Conservation (phyloP, 768 basidiomycete genomes). For the Melanogaster broomeanus region DNA sequence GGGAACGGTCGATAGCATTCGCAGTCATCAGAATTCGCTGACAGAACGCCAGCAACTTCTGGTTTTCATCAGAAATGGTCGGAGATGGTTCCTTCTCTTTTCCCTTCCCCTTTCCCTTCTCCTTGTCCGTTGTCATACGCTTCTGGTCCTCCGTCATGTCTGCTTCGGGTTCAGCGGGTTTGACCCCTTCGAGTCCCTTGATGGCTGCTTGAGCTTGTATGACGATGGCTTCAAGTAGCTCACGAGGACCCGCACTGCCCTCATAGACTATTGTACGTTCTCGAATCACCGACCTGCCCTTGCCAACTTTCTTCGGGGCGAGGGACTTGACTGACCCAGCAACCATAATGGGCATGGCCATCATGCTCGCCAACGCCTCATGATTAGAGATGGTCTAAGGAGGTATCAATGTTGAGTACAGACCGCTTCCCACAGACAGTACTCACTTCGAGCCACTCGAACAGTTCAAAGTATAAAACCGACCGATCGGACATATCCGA, state of each 20-base stretch:
- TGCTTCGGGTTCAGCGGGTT: slow-evolving; percentile 45
- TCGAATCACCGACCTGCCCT: slow-evolving; percentile 54
- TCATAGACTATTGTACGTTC: slow-evolving; percentile 89
- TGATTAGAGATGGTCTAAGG: slow-evolving; percentile 87
- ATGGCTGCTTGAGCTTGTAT: slow-evolving; percentile 93
- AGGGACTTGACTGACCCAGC: slow-evolving; percentile 65
- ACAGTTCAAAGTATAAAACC: slow-evolving; percentile 82
- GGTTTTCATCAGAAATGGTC: slow-evolving; percentile 67
- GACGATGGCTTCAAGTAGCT: slow-evolving; percentile 86
- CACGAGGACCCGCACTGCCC: slow-evolving; percentile 87
- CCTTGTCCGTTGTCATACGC: slow-evolving; percentile 75
- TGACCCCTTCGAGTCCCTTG: slow-evolving; percentile 77
- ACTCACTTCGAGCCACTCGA: slow-evolving; percentile 89
- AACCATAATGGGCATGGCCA: slow-evolving; percentile 98
- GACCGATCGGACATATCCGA: slow-evolving; percentile 92
- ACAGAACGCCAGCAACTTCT: slow-evolving; percentile 79
- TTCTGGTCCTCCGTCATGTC: slow-evolving; percentile 89
- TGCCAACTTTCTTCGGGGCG: slow-evolving; percentile 53
- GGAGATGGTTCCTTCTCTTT: slow-evolving; percentile 49
- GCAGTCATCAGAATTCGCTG: slow-evolving; percentile 82
- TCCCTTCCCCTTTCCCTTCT: slow-evolving; percentile 59
- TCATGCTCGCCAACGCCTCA: slow-evolving; percentile 91
- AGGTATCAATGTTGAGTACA: slow-evolving; percentile 3
- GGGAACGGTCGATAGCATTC: slow-evolving; percentile 81
- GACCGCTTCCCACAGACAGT: background rate